Evolutionary conservation across 75 land plant genomes (phyloP).

Genomic region (Pinus taeda): DNA sequence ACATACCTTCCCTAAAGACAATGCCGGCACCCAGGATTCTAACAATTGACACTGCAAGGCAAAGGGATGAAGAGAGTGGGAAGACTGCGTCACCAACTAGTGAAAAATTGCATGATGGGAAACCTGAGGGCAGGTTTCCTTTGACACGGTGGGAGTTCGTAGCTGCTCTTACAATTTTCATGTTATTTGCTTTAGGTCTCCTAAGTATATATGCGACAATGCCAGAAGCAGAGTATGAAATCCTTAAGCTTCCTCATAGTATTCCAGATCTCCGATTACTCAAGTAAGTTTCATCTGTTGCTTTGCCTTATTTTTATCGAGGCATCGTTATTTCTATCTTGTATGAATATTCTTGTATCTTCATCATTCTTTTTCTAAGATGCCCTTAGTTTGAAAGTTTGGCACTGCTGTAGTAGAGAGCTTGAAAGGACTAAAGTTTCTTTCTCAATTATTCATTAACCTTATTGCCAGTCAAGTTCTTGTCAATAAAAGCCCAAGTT

Average conservation of each 20-base stretch:
- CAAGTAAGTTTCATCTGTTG: slow-evolving; percentile 9
- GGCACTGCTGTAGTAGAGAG: no score
- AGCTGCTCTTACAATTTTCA: slow-evolving; percentile 5
- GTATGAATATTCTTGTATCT: neutral
- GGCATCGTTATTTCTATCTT: neutral
- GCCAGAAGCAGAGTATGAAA: slow-evolving; percentile 3
- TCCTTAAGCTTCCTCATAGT: slow-evolving; percentile 9
- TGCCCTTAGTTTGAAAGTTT: no score
- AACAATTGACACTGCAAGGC: slow-evolving; percentile 9
- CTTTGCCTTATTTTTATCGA: neutral
- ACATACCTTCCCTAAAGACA: neutral
- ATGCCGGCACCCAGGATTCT: slow-evolving; percentile 8
- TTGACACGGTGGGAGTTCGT: slow-evolving; percentile 11
- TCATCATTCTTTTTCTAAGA: no score
- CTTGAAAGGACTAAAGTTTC: no score
- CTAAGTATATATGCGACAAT: slow-evolving; percentile 9
- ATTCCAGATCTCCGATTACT: slow-evolving; percentile 8
- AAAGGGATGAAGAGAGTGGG: slow-evolving; percentile 14
- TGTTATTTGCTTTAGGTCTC: slow-evolving; percentile 5
- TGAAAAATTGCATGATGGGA: slow-evolving; percentile 2
- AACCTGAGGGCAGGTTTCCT: slow-evolving; percentile 16
- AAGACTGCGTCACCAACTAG: neutral
- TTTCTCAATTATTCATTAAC: no score
- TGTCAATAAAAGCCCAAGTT: no score
- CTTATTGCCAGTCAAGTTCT: no score